Percentiles rank a stretch among this genome's conserved stretches.
These are phyloP conservation scores for Lyophyllum atratum DNA, from an alignment of 768 basidiomycete species.

Conservation along the genomic window DNA sequence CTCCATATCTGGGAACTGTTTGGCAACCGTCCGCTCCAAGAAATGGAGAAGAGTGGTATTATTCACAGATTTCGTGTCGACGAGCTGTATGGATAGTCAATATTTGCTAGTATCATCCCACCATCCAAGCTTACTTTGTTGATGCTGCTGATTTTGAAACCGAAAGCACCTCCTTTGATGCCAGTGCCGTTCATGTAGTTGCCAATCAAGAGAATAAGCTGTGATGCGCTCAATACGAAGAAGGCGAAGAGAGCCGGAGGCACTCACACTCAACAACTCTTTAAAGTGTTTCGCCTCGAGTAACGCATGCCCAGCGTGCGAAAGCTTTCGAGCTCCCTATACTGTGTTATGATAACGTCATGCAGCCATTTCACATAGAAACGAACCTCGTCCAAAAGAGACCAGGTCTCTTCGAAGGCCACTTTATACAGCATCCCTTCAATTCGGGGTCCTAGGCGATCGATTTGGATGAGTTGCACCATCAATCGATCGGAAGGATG, in stretches of 20 bases:
- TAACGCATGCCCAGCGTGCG: constrained; percentile 78
- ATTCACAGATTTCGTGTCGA: constrained; percentile 95
- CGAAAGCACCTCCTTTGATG: constrained; percentile 94
- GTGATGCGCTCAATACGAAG: not conserved
- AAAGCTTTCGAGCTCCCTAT: constrained; percentile 80
- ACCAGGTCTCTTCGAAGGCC: constrained; percentile 84
- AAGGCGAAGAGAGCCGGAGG: not conserved
- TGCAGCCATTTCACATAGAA: not conserved
- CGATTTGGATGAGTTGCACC: constrained; percentile 95
- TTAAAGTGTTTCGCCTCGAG: constrained; percentile 87
- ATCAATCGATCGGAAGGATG: constrained; percentile 95
- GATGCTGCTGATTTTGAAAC: constrained; percentile 96
- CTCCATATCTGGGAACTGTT: constrained; percentile 87
- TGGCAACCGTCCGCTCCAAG: constrained; percentile 83
- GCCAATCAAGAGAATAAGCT: constrained; percentile 91
- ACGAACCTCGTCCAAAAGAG: constrained; percentile 78
- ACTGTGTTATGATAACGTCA: constrained; percentile 4
- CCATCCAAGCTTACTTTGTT: constrained; percentile 68
- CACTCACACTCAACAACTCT: constrained; percentile 78
- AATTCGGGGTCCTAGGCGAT: constrained; percentile 83
- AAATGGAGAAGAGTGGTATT: constrained; percentile 96
- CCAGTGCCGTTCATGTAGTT: constrained; percentile 99
- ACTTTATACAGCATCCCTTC: constrained; percentile 95
- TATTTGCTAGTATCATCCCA: not conserved
- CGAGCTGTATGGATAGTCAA: constrained; percentile 55